Evolutionary conservation across 2,329 filamentous ascomycete genomes (phyloP), one percentile per base, ranked within the genome.

Genomic region (Fusarium hainanense): DNA sequence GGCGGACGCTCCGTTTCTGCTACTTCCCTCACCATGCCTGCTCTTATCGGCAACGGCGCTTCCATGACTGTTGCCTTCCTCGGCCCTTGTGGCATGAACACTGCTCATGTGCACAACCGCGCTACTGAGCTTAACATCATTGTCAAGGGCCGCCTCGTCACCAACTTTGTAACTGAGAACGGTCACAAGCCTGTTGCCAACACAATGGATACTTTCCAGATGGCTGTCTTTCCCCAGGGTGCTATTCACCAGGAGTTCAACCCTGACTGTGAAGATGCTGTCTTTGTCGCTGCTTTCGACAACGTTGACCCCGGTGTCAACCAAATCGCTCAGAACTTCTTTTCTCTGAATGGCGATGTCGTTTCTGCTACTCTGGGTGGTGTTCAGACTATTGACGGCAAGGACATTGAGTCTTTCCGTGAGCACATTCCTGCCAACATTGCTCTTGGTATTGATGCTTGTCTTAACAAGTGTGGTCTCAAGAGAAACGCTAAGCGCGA

Each of bases 161-260:
- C 61, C 1, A 64, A 64, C 4, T 64, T 64, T 4, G 44, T 64
- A 1, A 18, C 48, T 0, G 59, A 64, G 30, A 64, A 64, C 2
- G 61, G 61, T 1, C 50, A 21, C 1, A 64, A 64, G 76, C 76
- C 80, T 25, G 79, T 82, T 51, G 70, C 69, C 52, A 82, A 81
- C 68, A 79, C 77, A 40, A 73, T 85, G 54, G 71, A 74, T 4
- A 75, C 74, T 6, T 81, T 78, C 63, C 80, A 84, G 64, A 84
- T 85, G 80, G 78, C 81, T 14, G 80, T 85, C 12, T 85, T 87
- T 73, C 84, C 84, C 4, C 79, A 84, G 68, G 85, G 85, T 7
- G 79, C 81, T 5, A 77, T 85, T 12, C 85, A 87, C 69, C 81
- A 82, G 4, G 82, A 86, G 66, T 85, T 83, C 74, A 87, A 87